These are phyloP conservation scores for Halophytophthora batemanensis DNA, from an alignment of 352 stramenopile genomes.

Conservation along the genomic window DNA sequence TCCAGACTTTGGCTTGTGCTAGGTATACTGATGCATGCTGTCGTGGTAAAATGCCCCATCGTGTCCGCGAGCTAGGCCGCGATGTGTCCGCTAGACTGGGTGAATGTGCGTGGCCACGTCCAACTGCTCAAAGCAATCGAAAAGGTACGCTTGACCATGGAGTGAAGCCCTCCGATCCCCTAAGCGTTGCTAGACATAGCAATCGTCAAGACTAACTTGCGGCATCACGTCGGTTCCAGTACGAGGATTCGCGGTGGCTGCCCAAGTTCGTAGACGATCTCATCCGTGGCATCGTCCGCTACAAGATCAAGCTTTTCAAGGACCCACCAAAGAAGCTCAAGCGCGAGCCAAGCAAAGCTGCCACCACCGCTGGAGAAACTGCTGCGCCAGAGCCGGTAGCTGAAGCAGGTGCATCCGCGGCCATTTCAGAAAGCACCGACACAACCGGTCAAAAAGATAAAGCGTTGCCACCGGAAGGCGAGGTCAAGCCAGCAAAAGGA, in stretches of 20 bases:
- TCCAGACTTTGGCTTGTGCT: background rate
- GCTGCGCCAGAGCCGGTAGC: background rate
- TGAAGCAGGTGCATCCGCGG: background rate
- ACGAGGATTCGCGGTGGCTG: slow-evolving; percentile 59
- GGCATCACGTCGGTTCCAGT: slow-evolving; percentile 19
- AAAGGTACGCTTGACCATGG: slow-evolving; percentile 22
- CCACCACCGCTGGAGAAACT: slow-evolving; percentile 1
- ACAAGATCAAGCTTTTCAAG: slow-evolving; percentile 78
- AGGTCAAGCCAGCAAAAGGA: too few species aligned
- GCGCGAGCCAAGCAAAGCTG: slow-evolving; percentile 4
- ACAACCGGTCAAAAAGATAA: too few species aligned
- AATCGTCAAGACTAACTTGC: background rate
- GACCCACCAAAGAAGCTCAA: slow-evolving; percentile 27
- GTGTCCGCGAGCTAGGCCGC: slow-evolving; percentile 7
- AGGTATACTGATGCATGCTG: slow-evolving; percentile 22
- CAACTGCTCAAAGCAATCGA: slow-evolving; percentile 49
- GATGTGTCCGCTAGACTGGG: slow-evolving; percentile 56
- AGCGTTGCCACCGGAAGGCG: too few species aligned
- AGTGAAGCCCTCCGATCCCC: background rate
- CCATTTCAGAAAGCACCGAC: background rate
- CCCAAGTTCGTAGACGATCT: slow-evolving; percentile 73
- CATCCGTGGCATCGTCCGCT: slow-evolving; percentile 60
- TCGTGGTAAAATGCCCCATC: background rate
- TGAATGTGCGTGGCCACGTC: slow-evolving; percentile 40
- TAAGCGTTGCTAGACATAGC: background rate